Evolutionary conservation across 1,139 yeast species (phyloP).

Genomic region (Hemisphaericaspora lyxosophila): DNA sequence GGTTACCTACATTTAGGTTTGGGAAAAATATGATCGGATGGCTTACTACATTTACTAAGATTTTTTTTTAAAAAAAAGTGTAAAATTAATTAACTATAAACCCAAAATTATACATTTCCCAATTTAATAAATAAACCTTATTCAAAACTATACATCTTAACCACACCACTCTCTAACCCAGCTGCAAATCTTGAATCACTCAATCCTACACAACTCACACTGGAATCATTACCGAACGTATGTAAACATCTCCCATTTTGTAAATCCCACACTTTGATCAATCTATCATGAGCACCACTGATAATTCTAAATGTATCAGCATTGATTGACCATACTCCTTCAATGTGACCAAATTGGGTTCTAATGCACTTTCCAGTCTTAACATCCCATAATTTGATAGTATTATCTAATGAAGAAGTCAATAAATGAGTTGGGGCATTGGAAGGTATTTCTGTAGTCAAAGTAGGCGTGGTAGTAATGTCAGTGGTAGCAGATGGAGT

Average conservation of each 20-base stretch:
- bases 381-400: slow-evolving; percentile 92
- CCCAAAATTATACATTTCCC: not conserved
- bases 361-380: slow-evolving; percentile 82
- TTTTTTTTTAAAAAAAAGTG: too few relatives aligned
- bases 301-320: slow-evolving; percentile 94
- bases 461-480: not conserved
- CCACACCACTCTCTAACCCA: slow-evolving; percentile 85
- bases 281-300: slow-evolving; percentile 89
- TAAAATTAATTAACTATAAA: not conserved
- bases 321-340: slow-evolving; percentile 95
- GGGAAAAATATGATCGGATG: too few relatives aligned
- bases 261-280: slow-evolving; percentile 92
- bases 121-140: slow-evolving; percentile 10
- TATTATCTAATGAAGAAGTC: slow-evolving; percentile 88
- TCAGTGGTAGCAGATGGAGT: not conserved
- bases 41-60: too few relatives aligned
- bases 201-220: slow-evolving; percentile 84
- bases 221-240: slow-evolving; percentile 74
- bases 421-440: slow-evolving; percentile 75
- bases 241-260: slow-evolving; percentile 93
- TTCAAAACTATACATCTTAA: slow-evolving; percentile 80
- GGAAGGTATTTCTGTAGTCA: slow-evolving; percentile 24
- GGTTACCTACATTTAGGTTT: too few relatives aligned
- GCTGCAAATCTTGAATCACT: slow-evolving; percentile 89
- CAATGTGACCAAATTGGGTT: slow-evolving; percentile 95